phyloP scores from a whole-genome alignment of 768 basidiomycete species.

The Zangia roseola region DNA sequence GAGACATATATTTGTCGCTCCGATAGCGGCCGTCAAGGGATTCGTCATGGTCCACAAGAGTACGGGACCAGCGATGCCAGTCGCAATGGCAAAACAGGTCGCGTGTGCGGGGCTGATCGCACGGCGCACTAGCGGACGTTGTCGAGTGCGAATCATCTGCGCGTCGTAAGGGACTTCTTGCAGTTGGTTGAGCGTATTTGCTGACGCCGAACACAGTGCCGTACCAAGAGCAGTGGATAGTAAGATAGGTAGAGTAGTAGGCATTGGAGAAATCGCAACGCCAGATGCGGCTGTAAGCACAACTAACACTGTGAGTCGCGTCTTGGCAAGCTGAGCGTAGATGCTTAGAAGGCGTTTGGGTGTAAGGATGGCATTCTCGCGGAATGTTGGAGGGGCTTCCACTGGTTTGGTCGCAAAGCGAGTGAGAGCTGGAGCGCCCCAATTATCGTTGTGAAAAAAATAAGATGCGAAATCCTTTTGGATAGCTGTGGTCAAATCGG shows the following conservation, averaged over 20 bases:
- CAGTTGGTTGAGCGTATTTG: slow-evolving; percentile 93
- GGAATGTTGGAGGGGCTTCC: slow-evolving; percentile 29
- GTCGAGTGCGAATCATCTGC: slow-evolving; percentile 91
- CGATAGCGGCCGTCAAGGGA: slow-evolving; percentile 81
- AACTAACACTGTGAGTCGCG: slow-evolving; percentile 78
- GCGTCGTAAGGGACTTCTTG: slow-evolving; percentile 96
- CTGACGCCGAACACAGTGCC: slow-evolving; percentile 86
- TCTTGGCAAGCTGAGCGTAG: slow-evolving; percentile 83
- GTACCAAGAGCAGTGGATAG: slow-evolving; percentile 89
- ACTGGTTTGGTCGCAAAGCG: slow-evolving; percentile 13
- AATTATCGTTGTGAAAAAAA: slow-evolving; percentile 63
- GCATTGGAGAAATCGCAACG: slow-evolving; percentile 89
- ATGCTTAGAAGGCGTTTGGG: slow-evolving; percentile 54
- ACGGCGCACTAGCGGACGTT: slow-evolving; percentile 79
- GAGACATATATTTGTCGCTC: slow-evolving; percentile 78
- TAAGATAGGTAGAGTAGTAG: slow-evolving; percentile 79
- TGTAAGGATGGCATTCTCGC: slow-evolving; percentile 43
- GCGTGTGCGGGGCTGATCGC: slow-evolving; percentile 88
- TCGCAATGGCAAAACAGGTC: slow-evolving; percentile 68
- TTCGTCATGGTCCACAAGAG: slow-evolving; percentile 83
- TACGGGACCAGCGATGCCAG: slow-evolving; percentile 76
- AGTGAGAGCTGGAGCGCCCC: slow-evolving; percentile 34
- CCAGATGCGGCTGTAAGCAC: slow-evolving; percentile 89
- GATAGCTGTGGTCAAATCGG: slow-evolving; percentile 16
- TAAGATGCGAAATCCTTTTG: slow-evolving; percentile 45